A percentile compares a stretch with the other conserved stretches of the same genome.
Conservation (phyloP, 441 rosid species). For the Gossypium armourianum region DNA sequence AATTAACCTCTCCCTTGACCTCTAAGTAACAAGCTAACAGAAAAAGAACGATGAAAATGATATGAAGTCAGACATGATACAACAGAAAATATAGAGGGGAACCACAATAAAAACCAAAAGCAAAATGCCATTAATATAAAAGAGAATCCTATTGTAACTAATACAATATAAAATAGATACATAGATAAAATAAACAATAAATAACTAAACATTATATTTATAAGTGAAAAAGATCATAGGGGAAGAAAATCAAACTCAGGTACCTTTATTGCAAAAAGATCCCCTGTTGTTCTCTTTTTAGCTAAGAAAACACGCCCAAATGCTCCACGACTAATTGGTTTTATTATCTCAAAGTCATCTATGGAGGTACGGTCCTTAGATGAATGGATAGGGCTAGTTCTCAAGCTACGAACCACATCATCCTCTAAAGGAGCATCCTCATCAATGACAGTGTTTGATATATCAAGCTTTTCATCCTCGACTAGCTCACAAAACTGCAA, state of each 20-base stretch:
- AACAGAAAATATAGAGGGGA: neutral
- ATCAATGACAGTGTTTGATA: slow-evolving; percentile 70
- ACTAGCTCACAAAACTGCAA: slow-evolving; percentile 83
- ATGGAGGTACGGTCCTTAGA: slow-evolving; percentile 85
- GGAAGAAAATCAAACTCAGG: slow-evolving; percentile 7
- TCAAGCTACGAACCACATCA: slow-evolving; percentile 85
- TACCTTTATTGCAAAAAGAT: slow-evolving; percentile 95
- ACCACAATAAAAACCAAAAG: neutral
- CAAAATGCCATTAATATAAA: neutral
- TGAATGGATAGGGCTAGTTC: slow-evolving; percentile 80
- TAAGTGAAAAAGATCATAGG: neutral
- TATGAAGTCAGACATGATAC: neutral
- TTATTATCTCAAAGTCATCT: slow-evolving; percentile 96
- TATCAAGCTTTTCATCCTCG: slow-evolving; percentile 80
- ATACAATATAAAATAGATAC: neutral
- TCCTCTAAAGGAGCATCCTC: slow-evolving; percentile 95
- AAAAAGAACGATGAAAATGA: neutral
- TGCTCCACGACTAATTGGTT: slow-evolving; percentile 98
- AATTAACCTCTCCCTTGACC: neutral
- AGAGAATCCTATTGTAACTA: neutral
- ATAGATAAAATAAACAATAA: neutral
- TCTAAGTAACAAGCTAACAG: neutral
- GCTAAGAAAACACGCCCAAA: slow-evolving; percentile 96
- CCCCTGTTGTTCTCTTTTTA: slow-evolving; percentile 93
- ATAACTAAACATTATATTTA: neutral